phyloP scores from a whole-genome alignment of 192 early-diverging fungal genomes.

The Mortierella claussenii region DNA sequence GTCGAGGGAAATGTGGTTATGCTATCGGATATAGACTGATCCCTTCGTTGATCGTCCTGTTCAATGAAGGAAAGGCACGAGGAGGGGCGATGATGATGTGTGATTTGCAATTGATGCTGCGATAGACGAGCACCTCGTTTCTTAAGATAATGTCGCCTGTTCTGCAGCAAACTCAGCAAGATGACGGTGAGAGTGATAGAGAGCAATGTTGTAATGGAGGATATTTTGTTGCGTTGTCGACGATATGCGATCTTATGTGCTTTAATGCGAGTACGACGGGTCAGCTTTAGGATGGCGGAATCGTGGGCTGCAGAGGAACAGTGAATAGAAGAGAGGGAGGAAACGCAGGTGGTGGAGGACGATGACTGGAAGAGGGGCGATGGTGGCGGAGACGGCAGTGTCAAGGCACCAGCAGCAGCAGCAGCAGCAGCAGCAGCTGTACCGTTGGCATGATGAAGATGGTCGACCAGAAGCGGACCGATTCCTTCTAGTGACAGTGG shows the following conservation, averaged over 20 bases:
- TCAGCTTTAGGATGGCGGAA: background rate
- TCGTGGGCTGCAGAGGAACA: slow-evolving; percentile 5
- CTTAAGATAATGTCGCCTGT: slow-evolving; percentile 11
- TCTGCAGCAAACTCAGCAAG: slow-evolving; percentile 39
- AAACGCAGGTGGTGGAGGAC: too few species aligned
- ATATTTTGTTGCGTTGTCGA: background rate
- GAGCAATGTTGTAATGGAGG: slow-evolving; percentile 33
- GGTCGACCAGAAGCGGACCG: background rate
- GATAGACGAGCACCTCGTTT: background rate
- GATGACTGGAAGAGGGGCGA: background rate
- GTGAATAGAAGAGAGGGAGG: background rate
- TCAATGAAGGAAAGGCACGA: background rate
- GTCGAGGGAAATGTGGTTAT: background rate
- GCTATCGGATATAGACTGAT: too few species aligned
- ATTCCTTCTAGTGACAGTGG: background rate
- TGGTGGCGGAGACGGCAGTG: slow-evolving; percentile 4
- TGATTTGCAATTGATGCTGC: background rate
- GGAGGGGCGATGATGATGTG: background rate
- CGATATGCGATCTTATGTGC: slow-evolving; percentile 2
- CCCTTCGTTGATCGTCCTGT: too few species aligned
- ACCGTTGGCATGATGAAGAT: too few species aligned
- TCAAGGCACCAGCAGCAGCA: background rate
- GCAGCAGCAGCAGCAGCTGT: too few species aligned
- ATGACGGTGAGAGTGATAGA: slow-evolving; percentile 43
- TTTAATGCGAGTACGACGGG: background rate